Evolutionary conservation across 2,329 filamentous ascomycete genomes (phyloP).

Genomic region (Talaromyces sp.): DNA sequence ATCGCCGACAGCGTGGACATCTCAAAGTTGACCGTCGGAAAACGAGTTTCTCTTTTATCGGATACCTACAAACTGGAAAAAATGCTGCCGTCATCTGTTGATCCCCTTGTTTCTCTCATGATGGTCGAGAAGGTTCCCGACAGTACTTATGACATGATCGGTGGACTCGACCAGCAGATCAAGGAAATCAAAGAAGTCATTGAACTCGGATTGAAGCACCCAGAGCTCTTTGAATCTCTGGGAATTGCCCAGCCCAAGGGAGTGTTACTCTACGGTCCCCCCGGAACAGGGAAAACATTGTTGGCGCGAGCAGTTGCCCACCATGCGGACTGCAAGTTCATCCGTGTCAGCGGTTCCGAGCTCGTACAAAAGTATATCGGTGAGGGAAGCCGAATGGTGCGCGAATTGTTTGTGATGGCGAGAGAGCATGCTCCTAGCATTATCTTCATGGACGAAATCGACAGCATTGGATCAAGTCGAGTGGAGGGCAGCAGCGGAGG

Average conservation of each 20-base stretch:
- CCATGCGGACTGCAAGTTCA: constrained; percentile 99
- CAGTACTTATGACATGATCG: constrained; percentile 99
- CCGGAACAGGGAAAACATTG: constrained; percentile 94
- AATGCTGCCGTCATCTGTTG: constrained; percentile 95
- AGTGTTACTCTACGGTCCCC: constrained; percentile 91
- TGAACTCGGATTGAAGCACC: constrained; percentile 95
- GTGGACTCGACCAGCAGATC: constrained; percentile 96
- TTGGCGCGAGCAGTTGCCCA: constrained; percentile 93
- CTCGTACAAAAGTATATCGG: constrained; percentile 99
- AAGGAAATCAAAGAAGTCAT: constrained; percentile 99
- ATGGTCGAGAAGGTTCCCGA: constrained; percentile 99
- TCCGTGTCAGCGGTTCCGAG: constrained; percentile 91
- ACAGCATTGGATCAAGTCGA: constrained; percentile 94
- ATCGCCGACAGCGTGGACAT: constrained; percentile 92
- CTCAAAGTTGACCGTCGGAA: constrained; percentile 90
- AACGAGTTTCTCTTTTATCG: constrained; percentile 92
- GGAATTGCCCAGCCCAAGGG: constrained; percentile 98
- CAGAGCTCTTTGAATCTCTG: constrained; percentile 97
- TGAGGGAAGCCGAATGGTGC: constrained; percentile 96
- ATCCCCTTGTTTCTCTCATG: constrained; percentile 98
- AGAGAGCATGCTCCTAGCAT: constrained; percentile 96
- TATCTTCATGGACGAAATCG: constrained; percentile 99
- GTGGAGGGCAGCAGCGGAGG: constrained; percentile 93
- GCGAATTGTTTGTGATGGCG: constrained; percentile 98
- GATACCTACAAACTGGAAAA: constrained; percentile 99